phyloP scores from a whole-genome alignment of 306 rosid genomes.

The Cicer bijugum region DNA sequence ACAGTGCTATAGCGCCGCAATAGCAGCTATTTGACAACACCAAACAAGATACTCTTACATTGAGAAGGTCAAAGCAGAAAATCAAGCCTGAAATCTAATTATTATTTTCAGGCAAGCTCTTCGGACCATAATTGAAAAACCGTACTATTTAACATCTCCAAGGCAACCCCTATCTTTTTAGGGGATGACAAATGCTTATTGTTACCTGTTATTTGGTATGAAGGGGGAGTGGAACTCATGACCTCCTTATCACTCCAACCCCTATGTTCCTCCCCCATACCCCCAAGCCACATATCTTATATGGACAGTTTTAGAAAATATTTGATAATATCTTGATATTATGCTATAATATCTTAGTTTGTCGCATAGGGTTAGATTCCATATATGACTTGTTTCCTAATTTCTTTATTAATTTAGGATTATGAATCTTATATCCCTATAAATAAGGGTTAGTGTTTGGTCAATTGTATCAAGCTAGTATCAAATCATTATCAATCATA shows the following conservation, averaged over 20 bases:
- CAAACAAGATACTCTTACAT: not conserved
- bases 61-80: constrained; percentile 17
- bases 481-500: constrained; percentile 6
- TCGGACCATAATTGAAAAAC: constrained; percentile 28
- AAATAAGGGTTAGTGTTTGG: not conserved
- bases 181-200: no score
- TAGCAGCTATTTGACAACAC: no score
- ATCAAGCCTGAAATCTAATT: constrained; percentile 37
- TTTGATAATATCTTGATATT: not conserved
- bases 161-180: not conserved
- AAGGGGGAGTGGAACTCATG: no score
- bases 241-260: no score
- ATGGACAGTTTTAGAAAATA: not conserved
- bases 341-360: no score
- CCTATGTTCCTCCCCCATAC: no score
- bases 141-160: constrained; percentile 4
- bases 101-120: constrained; percentile 26
- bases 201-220: no score
- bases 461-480: not conserved
- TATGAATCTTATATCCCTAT: not conserved
- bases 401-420: not conserved
- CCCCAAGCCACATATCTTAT: no score
- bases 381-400: not conserved
- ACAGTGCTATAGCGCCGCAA: no score
- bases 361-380: not conserved